phyloP scores from a whole-genome alignment of 2,329 filamentous ascomycete genomes.

The Aspergillus ochraceoroseus region DNA sequence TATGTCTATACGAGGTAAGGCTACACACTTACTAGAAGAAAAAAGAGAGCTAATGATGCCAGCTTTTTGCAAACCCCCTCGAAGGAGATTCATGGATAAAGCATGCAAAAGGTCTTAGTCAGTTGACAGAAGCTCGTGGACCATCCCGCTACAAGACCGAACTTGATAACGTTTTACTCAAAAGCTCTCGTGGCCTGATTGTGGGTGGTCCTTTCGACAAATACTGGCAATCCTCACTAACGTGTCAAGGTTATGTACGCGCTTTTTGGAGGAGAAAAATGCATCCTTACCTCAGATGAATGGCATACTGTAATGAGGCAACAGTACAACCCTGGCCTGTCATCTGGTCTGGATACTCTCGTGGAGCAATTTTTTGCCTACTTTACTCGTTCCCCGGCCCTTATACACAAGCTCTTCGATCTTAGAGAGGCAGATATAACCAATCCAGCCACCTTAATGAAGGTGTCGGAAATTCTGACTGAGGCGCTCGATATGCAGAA shows the following conservation, averaged over 20 bases:
- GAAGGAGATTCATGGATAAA: conserved; percentile 30
- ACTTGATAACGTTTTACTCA: conserved; percentile 25
- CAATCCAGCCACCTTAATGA: conserved; percentile 9
- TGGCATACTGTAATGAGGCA: conserved; percentile 28
- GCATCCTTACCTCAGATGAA: conserved; percentile 23
- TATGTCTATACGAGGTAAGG: conserved; percentile 30
- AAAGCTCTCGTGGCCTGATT: conserved; percentile 26
- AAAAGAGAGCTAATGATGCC: too few species aligned
- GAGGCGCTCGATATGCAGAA: conserved; percentile 22
- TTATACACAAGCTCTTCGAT: conserved; percentile 26
- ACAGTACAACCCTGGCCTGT: conserved; percentile 17
- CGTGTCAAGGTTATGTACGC: conserved; percentile 29
- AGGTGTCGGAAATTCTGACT: conserved; percentile 16
- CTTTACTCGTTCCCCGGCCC: conserved; percentile 26
- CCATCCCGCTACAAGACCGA: conserved; percentile 20
- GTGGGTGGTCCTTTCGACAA: conserved; percentile 15
- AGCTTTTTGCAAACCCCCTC: conserved; percentile 28
- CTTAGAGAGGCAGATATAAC: conserved; percentile 20
- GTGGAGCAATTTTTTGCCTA: conserved; percentile 28
- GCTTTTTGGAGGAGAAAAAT: conserved; percentile 27
- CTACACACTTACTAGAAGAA: too few species aligned
- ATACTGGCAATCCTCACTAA: conserved; percentile 3
- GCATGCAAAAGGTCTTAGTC: conserved; percentile 28
- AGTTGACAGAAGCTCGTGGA: conserved; percentile 25
- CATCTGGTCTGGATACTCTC: conserved; percentile 15